phyloP scores from a whole-genome alignment of 306 rosid genomes.

The Castanea mollissima region DNA sequence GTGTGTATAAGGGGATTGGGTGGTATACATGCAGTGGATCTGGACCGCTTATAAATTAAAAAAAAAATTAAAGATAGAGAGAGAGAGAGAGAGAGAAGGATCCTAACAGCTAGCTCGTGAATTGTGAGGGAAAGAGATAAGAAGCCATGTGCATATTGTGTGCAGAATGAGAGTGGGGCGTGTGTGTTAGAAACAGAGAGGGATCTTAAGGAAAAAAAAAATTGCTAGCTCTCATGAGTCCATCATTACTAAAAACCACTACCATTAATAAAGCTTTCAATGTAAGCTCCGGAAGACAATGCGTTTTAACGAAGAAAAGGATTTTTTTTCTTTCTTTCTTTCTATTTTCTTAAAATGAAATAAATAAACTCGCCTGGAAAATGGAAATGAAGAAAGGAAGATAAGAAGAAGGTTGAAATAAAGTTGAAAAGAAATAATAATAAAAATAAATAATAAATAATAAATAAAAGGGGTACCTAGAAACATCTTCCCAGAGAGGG shows the following conservation, averaged over 20 bases:
- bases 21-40: conserved; percentile 39
- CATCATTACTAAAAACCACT: not conserved
- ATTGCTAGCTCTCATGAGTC: not conserved
- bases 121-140: conserved; percentile 29
- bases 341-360: not conserved
- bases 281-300: not conserved
- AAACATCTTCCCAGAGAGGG: conserved; percentile 53
- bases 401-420: not conserved
- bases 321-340: not conserved
- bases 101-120: conserved; percentile 29
- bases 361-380: not conserved
- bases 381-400: not conserved
- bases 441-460: not conserved
- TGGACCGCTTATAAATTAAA: conserved; percentile 14
- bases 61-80: conserved; percentile 5
- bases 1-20: conserved; percentile 7
- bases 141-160: conserved; percentile 25
- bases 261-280: not conserved
- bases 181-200: not conserved
- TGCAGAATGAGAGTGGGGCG: not conserved
- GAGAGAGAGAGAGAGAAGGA: not conserved
- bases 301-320: conserved; percentile 2
- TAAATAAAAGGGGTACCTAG: conserved; percentile 24
- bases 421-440: not conserved
- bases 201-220: not conserved